Evolutionary conservation across 768 basidiomycete species (phyloP).

Genomic region (Calocera cornea): DNA sequence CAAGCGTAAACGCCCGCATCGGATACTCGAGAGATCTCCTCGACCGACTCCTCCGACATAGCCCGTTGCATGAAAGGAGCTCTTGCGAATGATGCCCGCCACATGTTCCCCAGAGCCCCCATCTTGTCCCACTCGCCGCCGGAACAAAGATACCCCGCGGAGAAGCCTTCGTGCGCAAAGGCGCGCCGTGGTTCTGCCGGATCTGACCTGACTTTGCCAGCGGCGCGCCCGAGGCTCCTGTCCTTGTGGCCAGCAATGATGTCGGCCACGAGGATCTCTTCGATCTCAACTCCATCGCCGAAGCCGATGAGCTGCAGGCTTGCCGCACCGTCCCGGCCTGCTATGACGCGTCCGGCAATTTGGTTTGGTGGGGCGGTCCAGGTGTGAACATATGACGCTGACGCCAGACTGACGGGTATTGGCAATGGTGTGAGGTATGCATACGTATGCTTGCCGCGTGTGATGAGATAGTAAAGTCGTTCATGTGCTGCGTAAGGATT

Average conservation of each 20-base stretch:
- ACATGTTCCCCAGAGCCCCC: not conserved
- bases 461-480: constrained; percentile 39
- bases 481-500: constrained; percentile 18
- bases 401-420: constrained; percentile 30
- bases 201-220: constrained; percentile 35
- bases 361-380: constrained; percentile 27
- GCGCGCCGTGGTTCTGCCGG: constrained; percentile 38
- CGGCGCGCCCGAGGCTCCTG: not conserved
- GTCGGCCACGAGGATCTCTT: constrained; percentile 47
- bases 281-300: constrained; percentile 57
- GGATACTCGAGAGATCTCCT: not conserved
- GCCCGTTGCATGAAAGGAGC: not conserved
- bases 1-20: constrained; percentile 55
- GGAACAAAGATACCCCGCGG: constrained; percentile 40
- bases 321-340: not conserved
- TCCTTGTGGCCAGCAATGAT: constrained; percentile 20
- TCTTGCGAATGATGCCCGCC: not conserved
- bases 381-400: constrained; percentile 13
- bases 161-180: constrained; percentile 52
- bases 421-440: constrained; percentile 57
- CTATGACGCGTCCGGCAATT: constrained; percentile 17
- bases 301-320: constrained; percentile 54
- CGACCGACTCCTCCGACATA: not conserved
- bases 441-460: constrained; percentile 55
- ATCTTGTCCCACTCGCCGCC: constrained; percentile 39